Evolutionary conservation across 805 yeast species (phyloP).

Genomic region (Komagataella populi): DNA sequence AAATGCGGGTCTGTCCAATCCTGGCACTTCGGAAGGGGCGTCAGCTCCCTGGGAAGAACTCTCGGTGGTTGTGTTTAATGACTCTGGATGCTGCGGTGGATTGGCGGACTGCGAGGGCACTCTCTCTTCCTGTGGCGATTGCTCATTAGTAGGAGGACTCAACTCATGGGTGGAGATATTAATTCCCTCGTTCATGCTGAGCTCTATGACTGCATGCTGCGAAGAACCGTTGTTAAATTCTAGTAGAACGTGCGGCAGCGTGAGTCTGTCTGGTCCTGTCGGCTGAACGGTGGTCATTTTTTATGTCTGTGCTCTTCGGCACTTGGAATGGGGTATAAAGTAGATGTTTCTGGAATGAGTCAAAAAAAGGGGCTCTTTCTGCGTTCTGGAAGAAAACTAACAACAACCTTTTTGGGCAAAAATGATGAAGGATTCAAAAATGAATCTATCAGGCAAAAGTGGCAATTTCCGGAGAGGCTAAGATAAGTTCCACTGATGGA

Average conservation of each 20-base stretch:
- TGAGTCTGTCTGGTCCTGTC: neutral
- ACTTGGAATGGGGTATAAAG: neutral
- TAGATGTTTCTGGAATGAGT: neutral
- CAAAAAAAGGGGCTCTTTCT: neutral
- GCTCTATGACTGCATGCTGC: neutral
- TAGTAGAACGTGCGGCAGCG: neutral
- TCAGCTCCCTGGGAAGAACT: neutral
- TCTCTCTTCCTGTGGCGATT: neutral
- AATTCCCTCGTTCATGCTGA: neutral
- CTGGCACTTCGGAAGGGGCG: slow-evolving; percentile 11
- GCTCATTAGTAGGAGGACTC: neutral
- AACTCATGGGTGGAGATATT: neutral
- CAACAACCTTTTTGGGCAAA: neutral
- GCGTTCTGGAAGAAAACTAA: neutral
- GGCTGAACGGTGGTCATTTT: neutral
- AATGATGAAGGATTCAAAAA: neutral
- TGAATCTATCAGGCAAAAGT: neutral
- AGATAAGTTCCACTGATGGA: neutral
- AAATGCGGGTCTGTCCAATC: slow-evolving; percentile 21
- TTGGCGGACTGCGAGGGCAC: neutral
- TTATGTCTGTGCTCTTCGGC: neutral
- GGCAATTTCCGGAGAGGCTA: neutral
- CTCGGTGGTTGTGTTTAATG: neutral
- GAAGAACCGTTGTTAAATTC: neutral
- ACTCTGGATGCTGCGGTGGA: neutral